Conservation (phyloP, 352 stramenopile species). For the Pythium insidiosum region DNA sequence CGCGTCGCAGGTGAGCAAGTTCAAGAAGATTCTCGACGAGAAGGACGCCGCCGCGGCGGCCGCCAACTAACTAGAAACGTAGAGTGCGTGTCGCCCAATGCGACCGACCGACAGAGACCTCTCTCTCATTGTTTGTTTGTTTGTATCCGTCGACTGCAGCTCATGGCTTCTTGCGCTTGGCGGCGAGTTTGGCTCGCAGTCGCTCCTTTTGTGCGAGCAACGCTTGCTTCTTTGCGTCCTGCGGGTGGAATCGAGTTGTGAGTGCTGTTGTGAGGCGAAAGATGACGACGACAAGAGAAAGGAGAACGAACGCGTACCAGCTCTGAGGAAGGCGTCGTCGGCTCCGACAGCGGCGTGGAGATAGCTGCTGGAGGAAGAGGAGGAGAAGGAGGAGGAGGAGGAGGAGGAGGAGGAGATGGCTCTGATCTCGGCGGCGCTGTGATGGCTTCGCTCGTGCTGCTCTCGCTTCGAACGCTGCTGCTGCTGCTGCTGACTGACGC, state of each 20-base stretch:
- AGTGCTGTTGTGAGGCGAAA: too few relatives aligned
- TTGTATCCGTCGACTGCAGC: not conserved
- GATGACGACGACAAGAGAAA: not conserved
- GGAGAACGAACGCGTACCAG: not conserved
- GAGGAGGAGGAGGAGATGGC: too few relatives aligned
- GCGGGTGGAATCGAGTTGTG: not conserved
- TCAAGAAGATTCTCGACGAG: constrained; percentile 71
- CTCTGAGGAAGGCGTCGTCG: constrained; percentile 1
- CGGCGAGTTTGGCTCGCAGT: constrained; percentile 52
- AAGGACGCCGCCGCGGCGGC: constrained; percentile 35
- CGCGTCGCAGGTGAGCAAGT: constrained; percentile 73
- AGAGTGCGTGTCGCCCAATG: too few relatives aligned
- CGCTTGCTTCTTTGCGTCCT: constrained; percentile 48
- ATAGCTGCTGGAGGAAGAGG: not conserved
- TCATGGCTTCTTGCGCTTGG: constrained; percentile 13
- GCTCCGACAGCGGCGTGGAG: too few relatives aligned
- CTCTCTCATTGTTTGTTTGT: too few relatives aligned
- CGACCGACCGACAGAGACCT: too few relatives aligned
- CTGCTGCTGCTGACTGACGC: too few relatives aligned
- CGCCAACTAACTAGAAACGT: constrained; percentile 11
- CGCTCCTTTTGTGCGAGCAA: constrained; percentile 61
- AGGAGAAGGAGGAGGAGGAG: too few relatives aligned
- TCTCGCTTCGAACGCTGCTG: too few relatives aligned
- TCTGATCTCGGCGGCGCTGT: not conserved
- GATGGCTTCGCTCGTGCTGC: too few relatives aligned